A percentile compares a stretch with the other conserved stretches of the same genome.
phyloP scores from a whole-genome alignment of 2,329 filamentous ascomycete species.

The Scedosporium minutisporum region DNA sequence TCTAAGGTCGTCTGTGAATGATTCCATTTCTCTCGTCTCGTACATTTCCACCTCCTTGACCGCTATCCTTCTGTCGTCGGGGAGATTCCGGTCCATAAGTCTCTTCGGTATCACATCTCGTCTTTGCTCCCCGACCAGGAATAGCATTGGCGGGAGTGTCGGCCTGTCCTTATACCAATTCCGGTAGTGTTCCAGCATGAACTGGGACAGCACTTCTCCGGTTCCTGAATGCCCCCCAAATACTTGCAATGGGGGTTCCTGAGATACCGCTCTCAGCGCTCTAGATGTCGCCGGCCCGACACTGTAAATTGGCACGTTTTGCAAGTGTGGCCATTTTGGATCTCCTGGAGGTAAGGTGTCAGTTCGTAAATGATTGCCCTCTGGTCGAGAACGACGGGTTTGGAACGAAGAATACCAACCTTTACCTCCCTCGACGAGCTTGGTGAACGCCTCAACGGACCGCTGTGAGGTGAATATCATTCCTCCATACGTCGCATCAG shows the following conservation, averaged over 20 bases:
- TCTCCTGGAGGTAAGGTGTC: not conserved
- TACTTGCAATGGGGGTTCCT: constrained; percentile 47
- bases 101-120: constrained; percentile 83
- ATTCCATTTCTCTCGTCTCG: constrained; percentile 71
- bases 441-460: constrained; percentile 68
- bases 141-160: constrained; percentile 59
- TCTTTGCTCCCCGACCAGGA: constrained; percentile 82
- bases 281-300: constrained; percentile 75
- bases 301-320: constrained; percentile 58
- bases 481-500: constrained; percentile 52
- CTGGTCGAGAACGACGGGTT: not conserved
- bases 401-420: constrained; percentile 15
- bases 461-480: constrained; percentile 77
- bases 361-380: not conserved
- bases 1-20: constrained; percentile 62
- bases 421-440: constrained; percentile 47
- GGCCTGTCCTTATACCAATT: constrained; percentile 33
- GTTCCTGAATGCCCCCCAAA: constrained; percentile 77
- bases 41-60: constrained; percentile 82
- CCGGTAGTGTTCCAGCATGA: constrained; percentile 71
- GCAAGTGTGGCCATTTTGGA: constrained; percentile 40
- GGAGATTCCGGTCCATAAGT: constrained; percentile 50
- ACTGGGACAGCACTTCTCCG: constrained; percentile 67
- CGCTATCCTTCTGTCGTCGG: constrained; percentile 40
- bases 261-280: constrained; percentile 50